These are phyloP conservation scores for Leishmania aethiopica DNA, from an alignment of 208 protist species.

Conservation along the genomic window DNA sequence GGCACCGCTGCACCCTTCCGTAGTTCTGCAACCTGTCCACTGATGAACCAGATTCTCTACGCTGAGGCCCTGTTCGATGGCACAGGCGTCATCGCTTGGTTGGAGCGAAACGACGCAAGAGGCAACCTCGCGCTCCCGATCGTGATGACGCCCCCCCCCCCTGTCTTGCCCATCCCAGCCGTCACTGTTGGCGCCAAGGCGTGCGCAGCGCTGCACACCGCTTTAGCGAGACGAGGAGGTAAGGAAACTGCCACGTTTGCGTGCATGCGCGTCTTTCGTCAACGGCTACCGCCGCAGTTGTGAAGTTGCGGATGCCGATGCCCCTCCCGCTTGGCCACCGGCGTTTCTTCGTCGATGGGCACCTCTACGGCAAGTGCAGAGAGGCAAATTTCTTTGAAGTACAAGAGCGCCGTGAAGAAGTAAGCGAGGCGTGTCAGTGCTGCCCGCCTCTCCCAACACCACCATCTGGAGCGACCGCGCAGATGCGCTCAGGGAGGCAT, in stretches of 20 bases:
- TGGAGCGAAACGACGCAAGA: too few relatives aligned
- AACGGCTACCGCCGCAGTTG: background rate
- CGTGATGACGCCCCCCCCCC: conserved; percentile 2
- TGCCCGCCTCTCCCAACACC: background rate
- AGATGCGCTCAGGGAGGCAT: background rate
- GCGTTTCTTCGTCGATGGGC: background rate
- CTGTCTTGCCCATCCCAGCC: background rate
- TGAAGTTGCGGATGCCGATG: background rate
- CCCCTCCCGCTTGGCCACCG: background rate
- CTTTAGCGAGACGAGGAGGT: background rate
- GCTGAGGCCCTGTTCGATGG: conserved; percentile 5
- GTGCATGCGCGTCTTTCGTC: too few relatives aligned
- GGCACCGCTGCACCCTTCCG: conserved; percentile 3
- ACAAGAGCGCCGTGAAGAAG: background rate
- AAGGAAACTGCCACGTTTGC: background rate
- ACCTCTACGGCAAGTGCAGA: background rate
- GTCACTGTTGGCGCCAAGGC: background rate
- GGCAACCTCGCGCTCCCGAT: background rate
- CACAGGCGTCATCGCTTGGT: background rate
- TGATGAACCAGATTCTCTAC: conserved; percentile 10
- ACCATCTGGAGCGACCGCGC: too few relatives aligned
- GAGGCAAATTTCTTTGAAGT: background rate
- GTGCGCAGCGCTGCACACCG: background rate
- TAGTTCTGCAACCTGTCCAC: background rate
- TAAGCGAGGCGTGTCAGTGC: background rate